Evolutionary conservation across 768 basidiomycete species (phyloP).

Genomic region (Lepiota brunneoincarnata): DNA sequence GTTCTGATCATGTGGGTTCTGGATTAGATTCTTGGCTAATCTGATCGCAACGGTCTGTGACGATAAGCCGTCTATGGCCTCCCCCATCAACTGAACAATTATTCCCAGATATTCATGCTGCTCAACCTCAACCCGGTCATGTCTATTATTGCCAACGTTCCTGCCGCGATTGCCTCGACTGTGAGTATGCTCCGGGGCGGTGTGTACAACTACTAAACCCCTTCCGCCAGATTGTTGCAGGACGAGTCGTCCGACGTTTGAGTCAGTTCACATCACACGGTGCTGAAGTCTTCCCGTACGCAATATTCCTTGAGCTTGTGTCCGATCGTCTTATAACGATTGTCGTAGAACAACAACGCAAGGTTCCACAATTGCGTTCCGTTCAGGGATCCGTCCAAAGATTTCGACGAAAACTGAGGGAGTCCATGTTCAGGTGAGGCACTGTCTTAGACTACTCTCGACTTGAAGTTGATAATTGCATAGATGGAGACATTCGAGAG

Average conservation of each 20-base stretch:
- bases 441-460: neutral
- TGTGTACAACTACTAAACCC: neutral
- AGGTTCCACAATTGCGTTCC: slow-evolving; percentile 62
- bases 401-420: slow-evolving; percentile 40
- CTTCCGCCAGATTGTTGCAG: slow-evolving; percentile 58
- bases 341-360: slow-evolving; percentile 34
- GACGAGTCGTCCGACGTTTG: slow-evolving; percentile 60
- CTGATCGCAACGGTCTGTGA: slow-evolving; percentile 58
- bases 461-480: slow-evolving; percentile 6
- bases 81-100: neutral
- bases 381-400: slow-evolving; percentile 35
- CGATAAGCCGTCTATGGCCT: neutral
- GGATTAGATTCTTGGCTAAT: slow-evolving; percentile 61
- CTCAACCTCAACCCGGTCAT: slow-evolving; percentile 69
- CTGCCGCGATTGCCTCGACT: slow-evolving; percentile 65
- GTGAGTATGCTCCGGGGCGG: slow-evolving; percentile 31
- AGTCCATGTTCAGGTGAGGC: slow-evolving; percentile 58
- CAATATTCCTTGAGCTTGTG: slow-evolving; percentile 10
- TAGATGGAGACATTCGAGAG: slow-evolving; percentile 69
- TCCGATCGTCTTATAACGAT: slow-evolving; percentile 1
- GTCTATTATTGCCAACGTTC: slow-evolving; percentile 73
- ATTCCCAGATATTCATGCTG: slow-evolving; percentile 53
- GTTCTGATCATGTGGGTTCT: neutral
- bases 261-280: slow-evolving; percentile 52
- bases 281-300: slow-evolving; percentile 55